Percentiles rank a stretch among this genome's conserved stretches.
Conservation (phyloP, 768 basidiomycete species). For the Leccinum rimulosum region DNA sequence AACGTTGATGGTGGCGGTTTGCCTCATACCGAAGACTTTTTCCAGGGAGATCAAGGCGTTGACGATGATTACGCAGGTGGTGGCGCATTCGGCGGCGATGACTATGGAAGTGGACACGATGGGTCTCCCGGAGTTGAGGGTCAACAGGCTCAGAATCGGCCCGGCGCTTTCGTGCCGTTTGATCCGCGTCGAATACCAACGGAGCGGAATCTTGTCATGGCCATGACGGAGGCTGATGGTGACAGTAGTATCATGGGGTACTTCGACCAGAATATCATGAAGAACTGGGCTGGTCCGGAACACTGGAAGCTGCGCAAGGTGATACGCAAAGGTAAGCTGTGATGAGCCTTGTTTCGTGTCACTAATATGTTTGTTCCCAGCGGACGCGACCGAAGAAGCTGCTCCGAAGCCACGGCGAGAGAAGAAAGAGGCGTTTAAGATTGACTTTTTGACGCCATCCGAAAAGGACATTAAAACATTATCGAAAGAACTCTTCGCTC, state of each 20-base stretch:
- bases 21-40: slow-evolving; percentile 59
- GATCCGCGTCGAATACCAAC: slow-evolving; percentile 79
- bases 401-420: slow-evolving; percentile 58
- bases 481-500: slow-evolving; percentile 73
- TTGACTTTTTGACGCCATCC: slow-evolving; percentile 68
- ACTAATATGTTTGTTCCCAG: slow-evolving; percentile 22
- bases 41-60: slow-evolving; percentile 58
- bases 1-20: slow-evolving; percentile 40
- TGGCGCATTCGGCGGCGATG: slow-evolving; percentile 41
- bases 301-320: slow-evolving; percentile 93
- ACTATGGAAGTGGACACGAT: slow-evolving; percentile 37
- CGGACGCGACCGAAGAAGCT: slow-evolving; percentile 50
- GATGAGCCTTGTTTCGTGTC: not conserved
- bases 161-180: slow-evolving; percentile 68
- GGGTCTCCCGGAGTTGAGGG: slow-evolving; percentile 46
- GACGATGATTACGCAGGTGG: slow-evolving; percentile 45
- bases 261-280: slow-evolving; percentile 82
- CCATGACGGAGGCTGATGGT: slow-evolving; percentile 70
- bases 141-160: slow-evolving; percentile 38
- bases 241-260: slow-evolving; percentile 71
- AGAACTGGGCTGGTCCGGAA: slow-evolving; percentile 98
- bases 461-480: slow-evolving; percentile 60
- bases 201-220: slow-evolving; percentile 80
- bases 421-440: slow-evolving; percentile 78
- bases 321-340: slow-evolving; percentile 67